Evolutionary conservation across 2,329 filamentous ascomycete genomes (phyloP).

Genomic region (Aspergillus tamarii): DNA sequence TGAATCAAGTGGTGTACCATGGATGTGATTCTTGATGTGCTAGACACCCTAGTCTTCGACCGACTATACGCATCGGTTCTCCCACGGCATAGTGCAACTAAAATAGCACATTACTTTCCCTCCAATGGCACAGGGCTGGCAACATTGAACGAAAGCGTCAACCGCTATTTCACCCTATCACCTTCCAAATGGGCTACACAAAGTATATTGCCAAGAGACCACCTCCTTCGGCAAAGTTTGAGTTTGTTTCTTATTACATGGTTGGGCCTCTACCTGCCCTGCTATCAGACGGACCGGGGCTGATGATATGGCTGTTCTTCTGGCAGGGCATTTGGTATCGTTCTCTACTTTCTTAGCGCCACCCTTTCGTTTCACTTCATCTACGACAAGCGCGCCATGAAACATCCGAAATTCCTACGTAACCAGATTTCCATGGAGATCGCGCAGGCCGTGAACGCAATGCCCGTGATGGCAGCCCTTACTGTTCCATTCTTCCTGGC

Average conservation of each 20-base stretch:
- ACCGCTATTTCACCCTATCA: slow-evolving; percentile 12
- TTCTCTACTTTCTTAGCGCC: slow-evolving; percentile 14
- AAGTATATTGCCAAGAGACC: slow-evolving; percentile 8
- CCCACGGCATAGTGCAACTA: slow-evolving; percentile 3
- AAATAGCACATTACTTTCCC: not conserved
- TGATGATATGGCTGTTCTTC: not conserved
- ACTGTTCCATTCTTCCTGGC: slow-evolving; percentile 79
- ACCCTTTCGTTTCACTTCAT: slow-evolving; percentile 57
- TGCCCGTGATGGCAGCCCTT: slow-evolving; percentile 80
- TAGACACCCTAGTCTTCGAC: slow-evolving; percentile 27
- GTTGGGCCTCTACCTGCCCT: not conserved
- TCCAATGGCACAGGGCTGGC: slow-evolving; percentile 5
- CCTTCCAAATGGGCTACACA: slow-evolving; percentile 11
- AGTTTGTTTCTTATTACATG: slow-evolving; percentile 17
- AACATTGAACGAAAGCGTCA: slow-evolving; percentile 9
- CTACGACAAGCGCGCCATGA: slow-evolving; percentile 85
- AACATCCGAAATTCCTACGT: slow-evolving; percentile 90
- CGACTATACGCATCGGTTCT: slow-evolving; percentile 22
- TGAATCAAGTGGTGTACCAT: slow-evolving; percentile 9
- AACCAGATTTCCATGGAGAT: slow-evolving; percentile 89
- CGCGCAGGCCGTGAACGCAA: slow-evolving; percentile 69
- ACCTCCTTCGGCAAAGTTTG: slow-evolving; percentile 12
- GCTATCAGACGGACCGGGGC: not conserved
- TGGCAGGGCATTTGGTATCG: slow-evolving; percentile 10
- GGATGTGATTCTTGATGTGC: slow-evolving; percentile 26